phyloP scores from a whole-genome alignment of 2,329 filamentous ascomycete species.

The Hawksworthiomyces lignivorus region DNA sequence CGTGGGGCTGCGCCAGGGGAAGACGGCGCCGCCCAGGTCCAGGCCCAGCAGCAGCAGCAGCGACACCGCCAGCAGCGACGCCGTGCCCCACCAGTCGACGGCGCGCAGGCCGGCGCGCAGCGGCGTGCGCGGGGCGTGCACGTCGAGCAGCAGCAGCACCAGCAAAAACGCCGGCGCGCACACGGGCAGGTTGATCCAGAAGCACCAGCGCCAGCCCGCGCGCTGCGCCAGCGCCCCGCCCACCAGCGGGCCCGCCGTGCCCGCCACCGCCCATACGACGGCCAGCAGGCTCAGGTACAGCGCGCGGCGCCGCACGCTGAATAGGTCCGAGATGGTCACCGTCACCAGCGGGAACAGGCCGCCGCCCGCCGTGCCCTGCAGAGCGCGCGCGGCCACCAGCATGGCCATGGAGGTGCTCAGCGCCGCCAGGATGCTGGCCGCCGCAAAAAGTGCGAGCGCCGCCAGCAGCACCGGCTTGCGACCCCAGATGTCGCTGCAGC shows the following conservation, averaged over 20 bases:
- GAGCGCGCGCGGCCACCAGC: constrained; percentile 20
- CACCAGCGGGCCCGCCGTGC: constrained; percentile 18
- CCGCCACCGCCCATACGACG: constrained; percentile 33
- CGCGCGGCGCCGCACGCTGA: constrained; percentile 32
- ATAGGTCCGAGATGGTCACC: constrained; percentile 24
- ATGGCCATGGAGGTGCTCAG: constrained; percentile 14
- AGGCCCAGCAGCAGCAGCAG: constrained; percentile 60
- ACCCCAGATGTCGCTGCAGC: constrained; percentile 27
- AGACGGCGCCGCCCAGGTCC: constrained; percentile 37
- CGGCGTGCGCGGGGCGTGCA: constrained; percentile 40
- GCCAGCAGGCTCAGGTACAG: constrained; percentile 33
- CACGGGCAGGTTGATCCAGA: constrained; percentile 19
- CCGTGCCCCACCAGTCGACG: constrained; percentile 51
- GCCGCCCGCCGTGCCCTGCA: constrained; percentile 19
- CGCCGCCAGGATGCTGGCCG: constrained; percentile 27
- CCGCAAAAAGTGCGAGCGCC: constrained; percentile 28
- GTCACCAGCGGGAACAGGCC: constrained; percentile 20
- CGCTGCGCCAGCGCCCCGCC: constrained; percentile 17
- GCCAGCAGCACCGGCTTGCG: constrained; percentile 28
- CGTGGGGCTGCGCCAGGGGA: constrained; percentile 50
- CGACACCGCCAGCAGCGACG: constrained; percentile 51
- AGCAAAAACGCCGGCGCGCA: constrained; percentile 18
- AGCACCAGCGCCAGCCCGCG: constrained; percentile 35
- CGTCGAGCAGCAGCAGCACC: constrained; percentile 14
- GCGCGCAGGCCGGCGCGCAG: constrained; percentile 51